phyloP scores from a whole-genome alignment of 768 basidiomycete species.

The Hydnomerulius pinastri region DNA sequence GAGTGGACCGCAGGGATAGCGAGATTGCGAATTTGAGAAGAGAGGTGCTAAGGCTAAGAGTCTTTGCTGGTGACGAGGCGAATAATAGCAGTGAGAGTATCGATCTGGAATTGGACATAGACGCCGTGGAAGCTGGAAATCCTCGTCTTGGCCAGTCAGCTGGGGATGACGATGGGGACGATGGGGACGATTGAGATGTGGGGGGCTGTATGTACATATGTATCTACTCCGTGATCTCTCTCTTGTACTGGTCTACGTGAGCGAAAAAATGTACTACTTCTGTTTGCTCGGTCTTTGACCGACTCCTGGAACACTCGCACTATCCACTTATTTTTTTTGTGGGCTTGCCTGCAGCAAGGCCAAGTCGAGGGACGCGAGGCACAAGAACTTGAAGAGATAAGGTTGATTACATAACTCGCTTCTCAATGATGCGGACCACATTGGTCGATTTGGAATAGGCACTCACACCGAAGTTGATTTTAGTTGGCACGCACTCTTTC shows the following conservation, averaged over 20 bases:
- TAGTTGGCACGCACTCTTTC: not conserved
- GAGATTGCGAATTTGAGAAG: constrained; percentile 69
- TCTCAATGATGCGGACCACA: not conserved
- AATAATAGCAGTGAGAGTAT: constrained; percentile 22
- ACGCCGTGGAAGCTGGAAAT: constrained; percentile 25
- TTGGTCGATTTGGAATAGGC: constrained; percentile 21
- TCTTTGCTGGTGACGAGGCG: constrained; percentile 27
- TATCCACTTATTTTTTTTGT: not conserved
- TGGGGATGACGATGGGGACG: constrained; percentile 37
- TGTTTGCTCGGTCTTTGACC: not conserved
- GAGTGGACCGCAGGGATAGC: constrained; percentile 77
- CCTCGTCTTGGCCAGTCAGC: constrained; percentile 20
- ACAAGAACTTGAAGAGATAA: not conserved
- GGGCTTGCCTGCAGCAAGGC: no score
- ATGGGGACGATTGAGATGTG: constrained; percentile 24
- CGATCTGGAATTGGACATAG: constrained; percentile 33
- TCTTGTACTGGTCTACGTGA: not conserved
- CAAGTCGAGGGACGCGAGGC: no score
- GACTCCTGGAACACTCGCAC: no score
- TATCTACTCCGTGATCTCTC: constrained; percentile 5
- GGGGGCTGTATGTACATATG: constrained; percentile 7
- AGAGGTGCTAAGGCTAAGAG: constrained; percentile 65
- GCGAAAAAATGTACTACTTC: not conserved
- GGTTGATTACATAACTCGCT: constrained; percentile 5
- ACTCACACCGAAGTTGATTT: constrained; percentile 4